Evolutionary conservation across 345 rosid genomes (phyloP), one percentile per base, ranked within the genome.

Genomic region (Populus alba): DNA sequence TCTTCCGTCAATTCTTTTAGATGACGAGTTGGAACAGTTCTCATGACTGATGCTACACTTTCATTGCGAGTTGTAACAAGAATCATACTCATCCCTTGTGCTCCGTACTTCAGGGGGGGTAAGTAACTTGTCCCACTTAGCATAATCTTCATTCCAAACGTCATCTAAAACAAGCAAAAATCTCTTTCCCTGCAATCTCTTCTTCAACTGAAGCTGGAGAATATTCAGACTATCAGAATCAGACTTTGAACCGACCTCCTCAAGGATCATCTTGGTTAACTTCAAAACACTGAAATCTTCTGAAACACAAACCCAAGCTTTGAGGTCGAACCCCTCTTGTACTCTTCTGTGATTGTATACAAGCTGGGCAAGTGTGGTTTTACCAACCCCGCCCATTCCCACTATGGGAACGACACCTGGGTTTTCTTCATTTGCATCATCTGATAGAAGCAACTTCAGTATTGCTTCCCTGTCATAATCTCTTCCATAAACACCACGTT

Each of bases 361-460:
- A 29, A 47, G 41, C 16, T 75, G 78, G 1, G 78, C 71, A 75
- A 75, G 70, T 5, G 78, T 75, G 53, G 72, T 66, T 67, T 75
- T 75, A 12, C 78, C 78, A 27, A 67, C 41, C 9, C 78, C 78
- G 17, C 2, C 31, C 31, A 29, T 29, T 29, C 31, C 31, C 0
- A 1, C 31, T 29, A 29, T 29, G 31, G 31, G 10, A 23, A 43
- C 37, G 11, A 41, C 31, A 1, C 9, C 43, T 17, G 29, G 22
- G 12, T 23, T 74, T 15, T 38, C 1, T 38, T 1, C 41, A 38
- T 38, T 38, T 38, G 41, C 15, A 35, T 25, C 45, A 1, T 66
- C 27, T 4, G 78, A 65, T 5, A 41, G 31, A 38, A 75, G 16
- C 71, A 16, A 45, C 9, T 8, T 31, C 17, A 75, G 3, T 8